Percentiles rank a stretch among this genome's conserved stretches.
These are phyloP conservation scores for Blastobotrys apis DNA, from an alignment of 1,139 yeast genomes.

Conservation along the genomic window DNA sequence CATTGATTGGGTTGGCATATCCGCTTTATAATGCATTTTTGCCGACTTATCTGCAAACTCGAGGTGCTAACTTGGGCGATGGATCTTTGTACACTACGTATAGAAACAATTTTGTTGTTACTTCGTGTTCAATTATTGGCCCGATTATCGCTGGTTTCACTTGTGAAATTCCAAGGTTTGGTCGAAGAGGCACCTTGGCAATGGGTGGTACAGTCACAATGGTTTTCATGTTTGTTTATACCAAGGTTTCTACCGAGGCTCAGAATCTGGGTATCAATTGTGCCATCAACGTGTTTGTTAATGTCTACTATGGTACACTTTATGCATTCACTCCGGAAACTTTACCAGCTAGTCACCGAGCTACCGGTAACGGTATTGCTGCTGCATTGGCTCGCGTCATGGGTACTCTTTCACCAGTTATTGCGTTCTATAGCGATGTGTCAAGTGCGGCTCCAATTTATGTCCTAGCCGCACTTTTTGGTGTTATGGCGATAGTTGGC, in stretches of 20 bases:
- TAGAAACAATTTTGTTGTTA: slow-evolving; percentile 50
- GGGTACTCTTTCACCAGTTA: slow-evolving; percentile 50
- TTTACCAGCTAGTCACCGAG: slow-evolving; percentile 51
- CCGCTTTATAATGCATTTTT: slow-evolving; percentile 51
- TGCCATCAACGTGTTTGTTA: slow-evolving; percentile 47
- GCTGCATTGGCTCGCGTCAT: slow-evolving; percentile 46
- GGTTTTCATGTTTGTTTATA: slow-evolving; percentile 56
- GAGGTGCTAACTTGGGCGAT: slow-evolving; percentile 43
- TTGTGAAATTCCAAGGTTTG: slow-evolving; percentile 43
- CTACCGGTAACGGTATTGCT: slow-evolving; percentile 52
- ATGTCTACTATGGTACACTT: slow-evolving; percentile 51
- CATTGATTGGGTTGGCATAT: slow-evolving; percentile 48
- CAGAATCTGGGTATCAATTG: slow-evolving; percentile 53
- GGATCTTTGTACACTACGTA: slow-evolving; percentile 42
- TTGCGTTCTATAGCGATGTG: slow-evolving; percentile 45
- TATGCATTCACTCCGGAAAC: slow-evolving; percentile 60
- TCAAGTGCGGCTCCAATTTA: slow-evolving; percentile 50
- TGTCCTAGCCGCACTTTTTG: slow-evolving; percentile 53
- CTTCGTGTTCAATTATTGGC: slow-evolving; percentile 51
- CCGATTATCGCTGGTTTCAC: slow-evolving; percentile 49
- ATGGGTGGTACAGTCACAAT: slow-evolving; percentile 51
- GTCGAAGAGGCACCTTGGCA: slow-evolving; percentile 54
- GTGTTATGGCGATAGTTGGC: slow-evolving; percentile 43
- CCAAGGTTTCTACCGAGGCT: slow-evolving; percentile 47
- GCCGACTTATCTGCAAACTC: slow-evolving; percentile 44